phyloP scores from a whole-genome alignment of 2,329 filamentous ascomycete species.

The Cordyceps javanica region DNA sequence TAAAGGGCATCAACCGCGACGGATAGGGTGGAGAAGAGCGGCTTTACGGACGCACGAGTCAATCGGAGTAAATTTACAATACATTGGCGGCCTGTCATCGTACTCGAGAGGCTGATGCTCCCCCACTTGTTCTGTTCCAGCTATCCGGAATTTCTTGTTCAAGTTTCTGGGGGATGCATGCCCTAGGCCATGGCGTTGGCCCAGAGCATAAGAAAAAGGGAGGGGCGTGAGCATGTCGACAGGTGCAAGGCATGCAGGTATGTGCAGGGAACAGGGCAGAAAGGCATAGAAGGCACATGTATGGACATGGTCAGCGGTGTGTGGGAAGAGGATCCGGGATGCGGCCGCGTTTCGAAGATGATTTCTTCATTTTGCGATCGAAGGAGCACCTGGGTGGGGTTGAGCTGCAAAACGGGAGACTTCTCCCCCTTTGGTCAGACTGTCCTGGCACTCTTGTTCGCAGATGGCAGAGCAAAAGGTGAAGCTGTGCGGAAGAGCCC shows the following conservation, averaged over 20 bases:
- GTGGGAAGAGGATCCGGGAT: conserved; percentile 1
- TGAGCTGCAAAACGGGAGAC: too few species aligned
- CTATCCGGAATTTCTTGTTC: neutral
- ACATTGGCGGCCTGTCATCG: neutral
- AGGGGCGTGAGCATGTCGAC: neutral
- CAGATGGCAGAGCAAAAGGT: neutral
- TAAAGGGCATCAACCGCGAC: neutral
- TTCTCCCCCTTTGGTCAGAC: too few species aligned
- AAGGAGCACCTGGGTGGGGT: too few species aligned
- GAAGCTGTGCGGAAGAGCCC: too few species aligned
- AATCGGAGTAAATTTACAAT: neutral
- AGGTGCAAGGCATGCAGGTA: neutral
- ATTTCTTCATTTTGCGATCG: too few species aligned
- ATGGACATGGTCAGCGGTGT: neutral
- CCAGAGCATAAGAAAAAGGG: neutral
- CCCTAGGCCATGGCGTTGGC: neutral
- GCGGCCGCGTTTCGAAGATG: neutral
- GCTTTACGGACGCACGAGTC: neutral
- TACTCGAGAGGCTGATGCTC: neutral
- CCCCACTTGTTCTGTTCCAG: conserved; percentile 4
- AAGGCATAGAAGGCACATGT: neutral
- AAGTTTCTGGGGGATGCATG: neutral
- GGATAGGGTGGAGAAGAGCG: neutral
- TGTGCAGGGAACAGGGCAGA: neutral
- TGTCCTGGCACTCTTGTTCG: too few species aligned